Evolutionary conservation across 768 basidiomycete species (phyloP), one percentile per base, ranked within the genome.

Genomic region (Chalciporus sphaerocephalus): DNA sequence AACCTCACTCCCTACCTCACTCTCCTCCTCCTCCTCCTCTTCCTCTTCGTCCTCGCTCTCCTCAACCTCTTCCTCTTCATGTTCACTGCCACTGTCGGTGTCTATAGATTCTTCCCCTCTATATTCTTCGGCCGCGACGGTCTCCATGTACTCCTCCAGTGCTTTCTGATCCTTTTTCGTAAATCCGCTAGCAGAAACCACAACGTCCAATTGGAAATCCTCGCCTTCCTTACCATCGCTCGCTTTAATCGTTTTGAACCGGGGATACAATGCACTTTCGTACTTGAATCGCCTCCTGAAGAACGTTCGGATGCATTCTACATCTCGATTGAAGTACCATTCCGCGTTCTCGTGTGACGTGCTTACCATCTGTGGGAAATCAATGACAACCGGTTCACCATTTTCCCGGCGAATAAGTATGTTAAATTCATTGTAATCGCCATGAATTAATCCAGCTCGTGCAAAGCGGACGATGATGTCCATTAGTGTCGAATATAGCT

Each of bases 331-430:
- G 70, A 99, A 99, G 70, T 96, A 99, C 92, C 87, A 96, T 71
- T 98, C 96, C 5, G 96, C 96, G 63, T 99, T 96, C 57, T 83
- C 81, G 54, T 99, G 96, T 38, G 92, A 88, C 21, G 90, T 94
- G 73, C 88, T 92, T 67, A 98, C 92, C 95, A 98, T 97, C 71
- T 99, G 96, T 7, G 96, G 96, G 64, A 99, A 99, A 71, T 99
- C 96, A 57, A 99, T 99, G 34, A 99, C 81, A 42, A 97, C 69
- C 6, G 94, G 89, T 56, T 91, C 83, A 10, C 78, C 78, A 36
- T 67, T 72, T 42, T 84, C 83, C 37, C 88, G 80, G 28, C 79
- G 79, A 56, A 99, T 92, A 50, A 99, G 81, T 54, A 99, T 93
- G 66, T 99, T 98, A 74, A 98, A 99, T 62, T 99, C 96, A 69